Percentiles rank a stretch among this genome's conserved stretches.
phyloP scores from a whole-genome alignment of 2,329 filamentous ascomycete genomes.

The Fonsecaea multimorphosa region DNA sequence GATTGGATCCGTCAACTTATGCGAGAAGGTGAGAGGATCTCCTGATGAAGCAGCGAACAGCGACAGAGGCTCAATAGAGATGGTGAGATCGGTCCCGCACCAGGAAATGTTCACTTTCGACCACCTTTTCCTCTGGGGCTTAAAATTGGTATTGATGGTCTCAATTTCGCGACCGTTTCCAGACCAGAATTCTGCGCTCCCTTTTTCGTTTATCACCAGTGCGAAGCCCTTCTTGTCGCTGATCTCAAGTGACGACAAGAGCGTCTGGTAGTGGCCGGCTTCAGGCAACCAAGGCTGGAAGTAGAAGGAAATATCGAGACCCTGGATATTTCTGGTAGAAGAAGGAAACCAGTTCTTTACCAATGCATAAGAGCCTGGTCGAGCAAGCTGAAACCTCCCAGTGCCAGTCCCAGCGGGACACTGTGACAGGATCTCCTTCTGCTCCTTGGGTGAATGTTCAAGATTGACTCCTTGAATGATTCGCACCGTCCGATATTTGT shows the following conservation, averaged over 20 bases:
- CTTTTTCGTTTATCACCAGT: conserved; percentile 1
- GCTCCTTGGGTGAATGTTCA: conserved; percentile 19
- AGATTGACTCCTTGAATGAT: conserved; percentile 31
- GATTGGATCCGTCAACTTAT: conserved; percentile 1
- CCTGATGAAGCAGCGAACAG: conserved; percentile 4
- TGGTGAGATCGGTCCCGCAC: conserved; percentile 7
- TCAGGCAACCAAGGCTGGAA: conserved; percentile 21
- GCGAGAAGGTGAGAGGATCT: background rate
- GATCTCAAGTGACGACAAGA: conserved; percentile 23
- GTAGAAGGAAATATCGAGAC: conserved; percentile 22
- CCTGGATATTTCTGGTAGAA: background rate
- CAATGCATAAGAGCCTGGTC: conserved; percentile 26
- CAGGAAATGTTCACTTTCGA: background rate
- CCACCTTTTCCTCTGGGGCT: conserved; percentile 6
- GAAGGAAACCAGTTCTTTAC: conserved; percentile 1
- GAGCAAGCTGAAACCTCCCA: conserved; percentile 26
- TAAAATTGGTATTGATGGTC: conserved; percentile 6
- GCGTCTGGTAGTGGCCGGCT: conserved; percentile 19
- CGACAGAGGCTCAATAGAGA: background rate
- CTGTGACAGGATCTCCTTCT: conserved; percentile 11
- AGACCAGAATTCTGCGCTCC: conserved; percentile 12
- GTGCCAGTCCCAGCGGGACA: conserved; percentile 17
- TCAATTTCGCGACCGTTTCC: conserved; percentile 15
- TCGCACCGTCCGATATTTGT: conserved; percentile 22
- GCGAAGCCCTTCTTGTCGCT: conserved; percentile 18